Evolutionary conservation across 2,329 filamentous ascomycete species (phyloP).

Genomic region (Aureobasidium sp.): DNA sequence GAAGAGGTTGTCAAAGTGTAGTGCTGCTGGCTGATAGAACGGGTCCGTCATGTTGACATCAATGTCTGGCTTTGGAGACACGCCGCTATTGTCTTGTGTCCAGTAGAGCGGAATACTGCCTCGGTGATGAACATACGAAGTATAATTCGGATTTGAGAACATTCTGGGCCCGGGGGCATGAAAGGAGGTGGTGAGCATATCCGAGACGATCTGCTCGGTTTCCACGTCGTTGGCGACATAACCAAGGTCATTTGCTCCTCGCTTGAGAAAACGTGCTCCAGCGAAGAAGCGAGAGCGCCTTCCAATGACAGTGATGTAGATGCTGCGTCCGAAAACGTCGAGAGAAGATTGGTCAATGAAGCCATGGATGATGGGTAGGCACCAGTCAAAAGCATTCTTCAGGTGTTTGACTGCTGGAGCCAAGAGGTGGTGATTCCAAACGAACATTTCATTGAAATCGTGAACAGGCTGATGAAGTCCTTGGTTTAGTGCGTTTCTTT

Average conservation of each 20-base stretch:
- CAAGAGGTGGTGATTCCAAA: constrained; percentile 91
- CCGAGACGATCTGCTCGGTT: constrained; percentile 95
- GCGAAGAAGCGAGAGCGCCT: constrained; percentile 88
- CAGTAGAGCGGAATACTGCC: constrained; percentile 96
- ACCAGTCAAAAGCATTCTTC: constrained; percentile 88
- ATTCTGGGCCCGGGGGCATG: constrained; percentile 81
- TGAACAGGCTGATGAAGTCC: constrained; percentile 51
- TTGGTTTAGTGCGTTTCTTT: constrained; percentile 63
- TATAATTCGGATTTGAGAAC: constrained; percentile 84
- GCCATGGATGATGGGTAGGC: constrained; percentile 87
- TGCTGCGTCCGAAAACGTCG: constrained; percentile 73
- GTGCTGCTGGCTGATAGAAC: constrained; percentile 84
- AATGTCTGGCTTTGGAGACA: constrained; percentile 93
- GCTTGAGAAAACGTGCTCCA: constrained; percentile 86
- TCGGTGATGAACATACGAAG: constrained; percentile 92
- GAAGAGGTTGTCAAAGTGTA: constrained; percentile 94
- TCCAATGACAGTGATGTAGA: constrained; percentile 91
- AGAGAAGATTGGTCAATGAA: constrained; percentile 82
- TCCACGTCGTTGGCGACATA: constrained; percentile 98
- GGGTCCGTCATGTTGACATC: constrained; percentile 93
- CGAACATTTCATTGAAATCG: constrained; percentile 89
- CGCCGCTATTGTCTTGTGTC: constrained; percentile 93
- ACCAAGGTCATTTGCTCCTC: constrained; percentile 87
- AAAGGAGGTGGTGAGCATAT: constrained; percentile 89
- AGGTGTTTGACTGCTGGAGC: constrained; percentile 64